Evolutionary conservation across 1,139 yeast genomes (phyloP).

Genomic region (Nakaseomyces uthaithaninus): DNA sequence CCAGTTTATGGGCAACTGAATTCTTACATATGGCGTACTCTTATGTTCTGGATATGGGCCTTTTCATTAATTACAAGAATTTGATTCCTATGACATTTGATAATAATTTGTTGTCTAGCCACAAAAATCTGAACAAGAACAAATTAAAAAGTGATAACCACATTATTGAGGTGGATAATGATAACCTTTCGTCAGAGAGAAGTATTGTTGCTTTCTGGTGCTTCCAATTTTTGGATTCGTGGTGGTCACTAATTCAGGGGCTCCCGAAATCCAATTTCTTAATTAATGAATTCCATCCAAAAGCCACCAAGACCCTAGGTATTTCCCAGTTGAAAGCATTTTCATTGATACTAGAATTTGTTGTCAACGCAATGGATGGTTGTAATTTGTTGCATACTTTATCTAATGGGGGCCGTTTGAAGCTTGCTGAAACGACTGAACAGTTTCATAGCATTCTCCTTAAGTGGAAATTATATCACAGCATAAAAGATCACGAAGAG

Average conservation of each 20-base stretch:
- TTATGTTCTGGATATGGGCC: slow-evolving; percentile 20
- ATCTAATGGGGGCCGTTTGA: slow-evolving; percentile 15
- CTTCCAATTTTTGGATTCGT: slow-evolving; percentile 26
- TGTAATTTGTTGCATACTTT: slow-evolving; percentile 21
- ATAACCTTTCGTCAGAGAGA: slow-evolving; percentile 1
- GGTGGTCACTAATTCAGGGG: slow-evolving; percentile 29
- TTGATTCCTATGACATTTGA: slow-evolving; percentile 13
- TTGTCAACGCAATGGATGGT: slow-evolving; percentile 22
- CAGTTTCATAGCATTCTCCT: slow-evolving; percentile 21
- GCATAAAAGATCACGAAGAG: slow-evolving; percentile 23
- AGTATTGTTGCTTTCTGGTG: slow-evolving; percentile 24
- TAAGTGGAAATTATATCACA: slow-evolving; percentile 26
- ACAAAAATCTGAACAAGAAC: background rate
- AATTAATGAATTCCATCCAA: slow-evolving; percentile 28
- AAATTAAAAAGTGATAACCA: slow-evolving; percentile 1
- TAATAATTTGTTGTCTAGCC: background rate
- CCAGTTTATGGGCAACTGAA: slow-evolving; percentile 18
- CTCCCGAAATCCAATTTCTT: slow-evolving; percentile 27
- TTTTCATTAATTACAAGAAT: slow-evolving; percentile 24
- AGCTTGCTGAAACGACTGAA: slow-evolving; percentile 18
- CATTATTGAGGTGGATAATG: slow-evolving; percentile 6
- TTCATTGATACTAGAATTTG: slow-evolving; percentile 18
- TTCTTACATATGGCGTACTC: slow-evolving; percentile 19
- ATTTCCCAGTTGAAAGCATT: slow-evolving; percentile 23
- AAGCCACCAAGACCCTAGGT: slow-evolving; percentile 15